Conservation (phyloP, 768 basidiomycete species). For the Tulasnella sp. region DNA sequence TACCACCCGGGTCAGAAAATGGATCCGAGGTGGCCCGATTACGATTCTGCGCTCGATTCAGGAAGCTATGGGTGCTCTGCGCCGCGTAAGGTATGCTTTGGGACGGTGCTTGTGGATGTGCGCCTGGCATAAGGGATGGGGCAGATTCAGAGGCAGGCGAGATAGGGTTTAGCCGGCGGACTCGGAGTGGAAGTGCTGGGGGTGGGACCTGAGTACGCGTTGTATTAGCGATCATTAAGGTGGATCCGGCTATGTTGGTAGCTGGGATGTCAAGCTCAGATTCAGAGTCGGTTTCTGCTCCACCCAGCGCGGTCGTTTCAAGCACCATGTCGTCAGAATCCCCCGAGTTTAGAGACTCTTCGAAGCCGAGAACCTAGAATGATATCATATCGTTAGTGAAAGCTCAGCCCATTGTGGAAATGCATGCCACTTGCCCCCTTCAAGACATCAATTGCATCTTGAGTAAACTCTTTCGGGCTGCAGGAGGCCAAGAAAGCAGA, state of each 20-base stretch:
- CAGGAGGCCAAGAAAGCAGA: too few species aligned
- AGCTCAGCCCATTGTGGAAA: not conserved
- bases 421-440: constrained; percentile 61
- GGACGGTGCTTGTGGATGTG: not conserved
- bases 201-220: not conserved
- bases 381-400: too few species aligned
- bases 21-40: constrained; percentile 9
- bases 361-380: constrained; percentile 54
- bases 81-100: not conserved
- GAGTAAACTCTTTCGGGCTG: constrained; percentile 91
- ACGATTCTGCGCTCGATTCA: not conserved
- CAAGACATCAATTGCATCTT: constrained; percentile 77
- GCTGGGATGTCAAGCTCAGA: not conserved
- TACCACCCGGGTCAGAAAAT: constrained; percentile 2
- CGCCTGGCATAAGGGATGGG: not conserved
- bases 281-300: not conserved
- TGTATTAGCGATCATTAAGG: not conserved
- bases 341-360: constrained; percentile 37
- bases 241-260: too few species aligned
- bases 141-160: not conserved
- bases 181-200: constrained; percentile 9
- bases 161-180: not conserved
- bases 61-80: not conserved
- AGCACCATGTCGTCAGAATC: not conserved
- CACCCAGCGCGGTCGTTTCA: not conserved